These are phyloP conservation scores for Polyporus tsugae DNA, from an alignment of 1,284 basidiomycete species.

Conservation along the genomic window DNA sequence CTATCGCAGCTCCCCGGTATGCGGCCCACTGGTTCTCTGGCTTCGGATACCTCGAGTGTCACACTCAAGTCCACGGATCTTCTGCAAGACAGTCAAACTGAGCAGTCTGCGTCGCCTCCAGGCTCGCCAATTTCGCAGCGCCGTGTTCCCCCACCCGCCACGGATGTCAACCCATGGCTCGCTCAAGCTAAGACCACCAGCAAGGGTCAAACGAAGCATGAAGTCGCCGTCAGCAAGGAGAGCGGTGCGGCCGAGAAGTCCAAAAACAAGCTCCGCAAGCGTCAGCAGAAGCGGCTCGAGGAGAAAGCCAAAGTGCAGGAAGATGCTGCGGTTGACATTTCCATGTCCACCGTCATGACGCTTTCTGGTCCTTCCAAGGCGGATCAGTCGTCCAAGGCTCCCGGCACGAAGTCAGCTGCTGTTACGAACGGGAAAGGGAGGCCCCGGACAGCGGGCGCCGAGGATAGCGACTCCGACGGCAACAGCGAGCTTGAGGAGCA, in stretches of 20 bases:
- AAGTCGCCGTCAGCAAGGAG: conserved; percentile 71
- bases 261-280: conserved; percentile 75
- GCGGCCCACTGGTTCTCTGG: conserved; percentile 52
- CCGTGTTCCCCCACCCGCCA: conserved; percentile 33
- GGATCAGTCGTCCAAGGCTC: conserved; percentile 26
- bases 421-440: conserved; percentile 25
- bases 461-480: conserved; percentile 60
- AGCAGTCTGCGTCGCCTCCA: conserved; percentile 31
- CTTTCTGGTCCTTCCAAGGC: conserved; percentile 38
- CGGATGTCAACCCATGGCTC: conserved; percentile 77
- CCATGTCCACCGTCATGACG: conserved; percentile 60
- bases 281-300: conserved; percentile 58
- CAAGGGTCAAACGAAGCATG: conserved; percentile 70
- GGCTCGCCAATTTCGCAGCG: conserved; percentile 29
- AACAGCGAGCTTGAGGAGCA: conserved; percentile 77
- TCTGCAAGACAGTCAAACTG: conserved; percentile 40
- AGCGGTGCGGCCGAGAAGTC: conserved; percentile 69
- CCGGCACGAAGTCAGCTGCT: conserved; percentile 20
- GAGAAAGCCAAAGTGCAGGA: conserved; percentile 66
- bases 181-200: conserved; percentile 44
- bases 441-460: conserved; percentile 22
- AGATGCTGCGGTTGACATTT: conserved; percentile 84
- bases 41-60: conserved; percentile 74
- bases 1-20: conserved; percentile 20
- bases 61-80: conserved; percentile 71